Percentiles rank a stretch among this genome's conserved stretches.
Conservation (phyloP, 164 flowering plant genomes). For the Protea cynaroides region DNA sequence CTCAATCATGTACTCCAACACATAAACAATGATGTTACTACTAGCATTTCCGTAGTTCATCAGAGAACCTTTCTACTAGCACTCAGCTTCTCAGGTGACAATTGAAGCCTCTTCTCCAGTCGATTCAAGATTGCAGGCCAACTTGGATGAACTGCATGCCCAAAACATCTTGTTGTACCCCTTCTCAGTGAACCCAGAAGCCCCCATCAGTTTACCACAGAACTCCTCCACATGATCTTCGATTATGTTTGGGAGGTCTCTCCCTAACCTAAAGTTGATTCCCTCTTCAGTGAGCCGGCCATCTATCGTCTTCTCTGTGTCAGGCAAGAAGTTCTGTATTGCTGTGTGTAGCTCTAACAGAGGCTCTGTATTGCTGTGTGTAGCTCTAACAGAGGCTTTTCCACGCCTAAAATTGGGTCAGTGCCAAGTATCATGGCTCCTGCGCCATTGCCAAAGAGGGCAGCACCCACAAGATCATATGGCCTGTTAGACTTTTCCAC, state of each 20-base stretch:
- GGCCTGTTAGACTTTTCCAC: constrained; percentile 70
- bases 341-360: constrained; percentile 79
- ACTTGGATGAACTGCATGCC: constrained; percentile 98
- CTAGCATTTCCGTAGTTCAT: constrained; percentile 90
- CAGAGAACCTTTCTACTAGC: constrained; percentile 79
- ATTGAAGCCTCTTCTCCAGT: constrained; percentile 74
- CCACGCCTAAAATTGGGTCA: constrained; percentile 37
- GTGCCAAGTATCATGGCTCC: constrained; percentile 87
- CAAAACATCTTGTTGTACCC: constrained; percentile 78
- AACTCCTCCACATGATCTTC: constrained; percentile 77
- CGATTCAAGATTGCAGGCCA: constrained; percentile 88
- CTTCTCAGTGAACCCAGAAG: constrained; percentile 26
- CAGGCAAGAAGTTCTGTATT: constrained; percentile 67
- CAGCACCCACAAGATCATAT: constrained; percentile 85
- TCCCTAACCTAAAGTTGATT: constrained; percentile 69
- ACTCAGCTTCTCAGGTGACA: constrained; percentile 62
- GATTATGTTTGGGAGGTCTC: constrained; percentile 83
- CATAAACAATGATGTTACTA: constrained; percentile 88
- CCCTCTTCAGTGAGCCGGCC: constrained; percentile 87
- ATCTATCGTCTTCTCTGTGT: constrained; percentile 74
- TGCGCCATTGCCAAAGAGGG: constrained; percentile 92
- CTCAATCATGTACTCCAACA: constrained; percentile 84
- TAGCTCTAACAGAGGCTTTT: constrained; percentile 73
- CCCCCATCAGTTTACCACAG: constrained; percentile 48
- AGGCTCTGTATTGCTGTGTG: constrained; percentile 72